These are phyloP conservation scores for Ottelia alismoides DNA, from an alignment of 106 monocot genomes.

Conservation along the genomic window DNA sequence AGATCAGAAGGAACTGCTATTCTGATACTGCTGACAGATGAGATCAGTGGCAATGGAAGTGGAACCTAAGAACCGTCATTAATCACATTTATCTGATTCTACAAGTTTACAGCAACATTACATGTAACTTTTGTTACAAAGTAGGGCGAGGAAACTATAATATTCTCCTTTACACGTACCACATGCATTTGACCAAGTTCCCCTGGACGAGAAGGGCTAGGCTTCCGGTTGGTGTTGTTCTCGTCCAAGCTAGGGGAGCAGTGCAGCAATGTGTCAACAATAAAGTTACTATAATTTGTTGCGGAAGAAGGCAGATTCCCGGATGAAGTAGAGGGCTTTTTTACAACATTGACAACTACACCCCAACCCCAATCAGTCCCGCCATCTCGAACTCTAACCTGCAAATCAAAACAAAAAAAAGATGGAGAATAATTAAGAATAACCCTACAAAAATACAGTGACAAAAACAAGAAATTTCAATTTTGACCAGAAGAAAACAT, in stretches of 20 bases:
- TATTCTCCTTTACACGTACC: no score
- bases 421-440: not conserved
- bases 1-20: conserved; percentile 86
- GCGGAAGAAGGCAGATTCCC: conserved; percentile 39
- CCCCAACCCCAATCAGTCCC: conserved; percentile 99
- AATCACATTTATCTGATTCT: no score
- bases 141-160: no score
- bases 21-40: conserved; percentile 73
- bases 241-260: conserved; percentile 58
- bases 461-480: not conserved
- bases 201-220: conserved; percentile 76
- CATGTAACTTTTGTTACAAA: no score
- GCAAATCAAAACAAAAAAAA: conserved; percentile 3
- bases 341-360: conserved; percentile 94
- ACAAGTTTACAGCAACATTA: no score
- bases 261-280: conserved; percentile 81
- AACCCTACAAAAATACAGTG: no score
- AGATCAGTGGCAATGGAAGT: conserved; percentile 74
- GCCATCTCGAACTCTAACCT: conserved; percentile 95
- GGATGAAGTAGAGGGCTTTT: conserved; percentile 40
- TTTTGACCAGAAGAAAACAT: no score
- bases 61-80: conserved; percentile 49
- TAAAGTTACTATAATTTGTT: conserved; percentile 36
- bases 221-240: conserved; percentile 71
- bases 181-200: conserved; percentile 99